Evolutionary conservation across 768 basidiomycete genomes (phyloP).

Genomic region (Stropharia rugosoannulata): DNA sequence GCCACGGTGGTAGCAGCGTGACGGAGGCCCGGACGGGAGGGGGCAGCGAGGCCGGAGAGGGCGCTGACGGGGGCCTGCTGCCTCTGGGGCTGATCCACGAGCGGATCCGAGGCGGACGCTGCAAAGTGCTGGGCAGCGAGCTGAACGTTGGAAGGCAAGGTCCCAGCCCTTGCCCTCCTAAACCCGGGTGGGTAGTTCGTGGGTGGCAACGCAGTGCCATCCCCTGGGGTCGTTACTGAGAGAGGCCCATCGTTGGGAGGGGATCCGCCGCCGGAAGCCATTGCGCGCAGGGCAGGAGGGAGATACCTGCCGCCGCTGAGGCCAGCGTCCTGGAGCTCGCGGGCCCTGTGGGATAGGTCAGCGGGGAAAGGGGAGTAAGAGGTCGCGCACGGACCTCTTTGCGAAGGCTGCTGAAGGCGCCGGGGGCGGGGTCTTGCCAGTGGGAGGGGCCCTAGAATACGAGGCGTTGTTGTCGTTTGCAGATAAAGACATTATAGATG

Average conservation of each 20-base stretch:
- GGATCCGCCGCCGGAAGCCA: conserved; percentile 69
- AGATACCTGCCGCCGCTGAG: conserved; percentile 65
- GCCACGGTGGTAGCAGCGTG: conserved; percentile 71
- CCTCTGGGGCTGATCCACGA: conserved; percentile 34
- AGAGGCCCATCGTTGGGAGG: conserved; percentile 68
- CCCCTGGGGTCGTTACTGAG: conserved; percentile 56
- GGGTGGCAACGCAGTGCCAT: conserved; percentile 59
- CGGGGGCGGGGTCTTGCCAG: conserved; percentile 88
- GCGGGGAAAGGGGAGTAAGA: conserved; percentile 11
- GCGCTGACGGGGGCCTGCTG: conserved; percentile 31
- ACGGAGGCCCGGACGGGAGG: conserved; percentile 65
- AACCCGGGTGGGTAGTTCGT: conserved; percentile 85
- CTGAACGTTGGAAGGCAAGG: conserved; percentile 93
- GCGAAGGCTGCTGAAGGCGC: conserved; percentile 89
- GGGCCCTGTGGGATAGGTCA: conserved; percentile 50
- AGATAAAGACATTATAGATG: conserved; percentile 91
- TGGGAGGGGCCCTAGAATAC: conserved; percentile 74
- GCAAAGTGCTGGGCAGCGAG: conserved; percentile 83
- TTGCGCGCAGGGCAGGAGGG: conserved; percentile 77
- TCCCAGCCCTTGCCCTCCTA: conserved; percentile 94
- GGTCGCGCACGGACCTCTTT: conserved; percentile 49
- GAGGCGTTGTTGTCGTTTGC: conserved; percentile 78
- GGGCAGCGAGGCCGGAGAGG: conserved; percentile 39
- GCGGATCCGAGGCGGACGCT: conserved; percentile 51
- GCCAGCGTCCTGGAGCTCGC: conserved; percentile 86